Percentiles rank a stretch among this genome's conserved stretches.
These are phyloP conservation scores for Backusella sp. DNA, from an alignment of 192 early-diverging fungal genomes.

Conservation along the genomic window DNA sequence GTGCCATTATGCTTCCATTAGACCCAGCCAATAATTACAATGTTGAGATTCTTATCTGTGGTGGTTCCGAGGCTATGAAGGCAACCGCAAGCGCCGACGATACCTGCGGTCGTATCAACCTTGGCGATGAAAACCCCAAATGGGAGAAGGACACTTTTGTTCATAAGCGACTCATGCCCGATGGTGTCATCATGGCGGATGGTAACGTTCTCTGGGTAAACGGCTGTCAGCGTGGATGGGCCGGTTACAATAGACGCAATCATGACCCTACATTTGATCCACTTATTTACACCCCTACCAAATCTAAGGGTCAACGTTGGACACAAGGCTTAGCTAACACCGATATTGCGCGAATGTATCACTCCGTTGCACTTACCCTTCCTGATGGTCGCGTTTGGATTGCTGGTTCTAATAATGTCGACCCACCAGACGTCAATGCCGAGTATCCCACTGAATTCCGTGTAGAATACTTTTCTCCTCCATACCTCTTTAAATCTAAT, in stretches of 20 bases:
- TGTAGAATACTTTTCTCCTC: conserved; percentile 51
- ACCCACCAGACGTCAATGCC: conserved; percentile 30
- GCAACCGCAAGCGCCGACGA: conserved; percentile 30
- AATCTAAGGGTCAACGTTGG: conserved; percentile 42
- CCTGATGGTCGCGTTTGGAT: conserved; percentile 59
- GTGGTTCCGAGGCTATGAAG: conserved; percentile 45
- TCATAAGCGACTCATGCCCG: conserved; percentile 47
- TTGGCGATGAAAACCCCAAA: conserved; percentile 32
- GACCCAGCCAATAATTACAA: conserved; percentile 53
- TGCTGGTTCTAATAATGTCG: conserved; percentile 57
- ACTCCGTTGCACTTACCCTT: conserved; percentile 50
- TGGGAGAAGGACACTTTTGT: conserved; percentile 54
- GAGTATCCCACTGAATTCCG: conserved; percentile 54
- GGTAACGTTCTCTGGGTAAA: conserved; percentile 54
- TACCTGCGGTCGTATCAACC: conserved; percentile 47
- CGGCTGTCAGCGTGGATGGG: conserved; percentile 52
- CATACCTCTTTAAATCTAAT: conserved; percentile 42
- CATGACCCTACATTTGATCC: conserved; percentile 51
- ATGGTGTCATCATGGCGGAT: conserved; percentile 48
- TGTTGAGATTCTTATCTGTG: conserved; percentile 58
- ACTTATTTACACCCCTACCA: conserved; percentile 50
- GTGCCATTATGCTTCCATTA: conserved; percentile 54
- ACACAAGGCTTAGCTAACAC: conserved; percentile 42
- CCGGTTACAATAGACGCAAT: conserved; percentile 41
- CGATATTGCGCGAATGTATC: conserved; percentile 64